phyloP scores from a whole-genome alignment of 345 rosid genomes.

The Reutealis trisperma region DNA sequence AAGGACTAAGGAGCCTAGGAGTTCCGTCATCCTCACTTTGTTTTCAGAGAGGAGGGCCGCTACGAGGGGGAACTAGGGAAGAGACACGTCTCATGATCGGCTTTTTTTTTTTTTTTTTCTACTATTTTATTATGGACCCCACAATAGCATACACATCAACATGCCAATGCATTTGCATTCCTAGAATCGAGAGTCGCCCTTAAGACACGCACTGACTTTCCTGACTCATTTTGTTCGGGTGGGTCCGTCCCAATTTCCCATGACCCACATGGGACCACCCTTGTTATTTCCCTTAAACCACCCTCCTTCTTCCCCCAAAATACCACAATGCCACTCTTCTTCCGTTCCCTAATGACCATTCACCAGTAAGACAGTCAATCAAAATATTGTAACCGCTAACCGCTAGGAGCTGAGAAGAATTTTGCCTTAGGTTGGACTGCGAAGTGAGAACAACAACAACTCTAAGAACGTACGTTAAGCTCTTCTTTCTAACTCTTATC shows the following conservation, averaged over 20 bases:
- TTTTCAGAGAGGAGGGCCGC: not conserved
- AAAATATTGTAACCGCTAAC: not conserved
- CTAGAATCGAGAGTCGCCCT: conserved; percentile 49
- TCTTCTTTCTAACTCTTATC: not conserved
- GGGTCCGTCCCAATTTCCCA: conserved; percentile 47
- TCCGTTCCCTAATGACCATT: not conserved
- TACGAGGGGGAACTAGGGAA: not conserved
- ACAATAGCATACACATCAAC: conserved; percentile 15
- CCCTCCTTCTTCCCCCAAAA: not conserved
- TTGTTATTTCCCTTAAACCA: not conserved
- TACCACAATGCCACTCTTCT: not conserved
- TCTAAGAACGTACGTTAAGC: too few species aligned
- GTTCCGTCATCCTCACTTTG: too few species aligned
- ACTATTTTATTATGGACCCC: not conserved
- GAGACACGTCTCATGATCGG: conserved; percentile 6
- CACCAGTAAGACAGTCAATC: not conserved
- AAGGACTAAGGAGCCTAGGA: too few species aligned
- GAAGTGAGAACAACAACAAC: too few species aligned
- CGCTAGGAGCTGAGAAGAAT: not conserved
- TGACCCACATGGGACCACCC: conserved; percentile 32
- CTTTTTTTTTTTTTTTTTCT: not conserved
- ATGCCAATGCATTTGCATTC: conserved; percentile 24
- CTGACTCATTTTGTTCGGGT: conserved; percentile 35
- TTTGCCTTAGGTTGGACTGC: too few species aligned
- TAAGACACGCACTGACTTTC: conserved; percentile 54